Evolutionary conservation across 208 protist species (phyloP).

Genomic region (Leishmania gerbilli): DNA sequence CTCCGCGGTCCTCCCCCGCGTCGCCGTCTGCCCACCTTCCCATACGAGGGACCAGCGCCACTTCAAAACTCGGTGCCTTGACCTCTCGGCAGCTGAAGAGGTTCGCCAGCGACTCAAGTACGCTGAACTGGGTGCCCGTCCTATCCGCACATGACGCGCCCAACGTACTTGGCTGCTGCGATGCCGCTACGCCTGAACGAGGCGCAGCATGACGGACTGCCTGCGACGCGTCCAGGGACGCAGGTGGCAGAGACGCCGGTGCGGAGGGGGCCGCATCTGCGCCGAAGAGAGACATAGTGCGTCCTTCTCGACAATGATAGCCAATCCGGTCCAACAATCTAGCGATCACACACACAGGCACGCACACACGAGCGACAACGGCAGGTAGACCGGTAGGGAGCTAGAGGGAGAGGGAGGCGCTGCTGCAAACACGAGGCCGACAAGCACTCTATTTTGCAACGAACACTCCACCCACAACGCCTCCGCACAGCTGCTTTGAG

Average conservation of each 20-base stretch:
- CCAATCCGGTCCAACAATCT: too few species aligned
- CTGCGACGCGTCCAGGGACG: neutral
- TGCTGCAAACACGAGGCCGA: neutral
- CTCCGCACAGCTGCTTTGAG: neutral
- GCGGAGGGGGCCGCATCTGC: neutral
- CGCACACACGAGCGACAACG: too few species aligned
- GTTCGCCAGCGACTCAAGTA: slow-evolving; percentile 6
- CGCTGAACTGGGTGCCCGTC: neutral
- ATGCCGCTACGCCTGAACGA: neutral
- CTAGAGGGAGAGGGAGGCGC: neutral
- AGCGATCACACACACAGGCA: neutral
- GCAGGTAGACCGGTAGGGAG: neutral
- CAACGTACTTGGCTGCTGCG: neutral
- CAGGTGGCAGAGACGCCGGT: neutral
- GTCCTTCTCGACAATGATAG: neutral
- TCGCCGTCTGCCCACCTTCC: neutral
- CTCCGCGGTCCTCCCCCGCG: too few species aligned
- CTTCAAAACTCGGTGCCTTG: neutral
- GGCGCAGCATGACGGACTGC: neutral
- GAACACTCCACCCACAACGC: neutral
- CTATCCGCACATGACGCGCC: neutral
- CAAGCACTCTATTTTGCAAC: neutral
- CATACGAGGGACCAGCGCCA: neutral
- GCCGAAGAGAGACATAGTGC: neutral
- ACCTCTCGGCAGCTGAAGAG: slow-evolving; percentile 6